phyloP scores from a whole-genome alignment of 768 basidiomycete species.

The Pulveroboletus frians region DNA sequence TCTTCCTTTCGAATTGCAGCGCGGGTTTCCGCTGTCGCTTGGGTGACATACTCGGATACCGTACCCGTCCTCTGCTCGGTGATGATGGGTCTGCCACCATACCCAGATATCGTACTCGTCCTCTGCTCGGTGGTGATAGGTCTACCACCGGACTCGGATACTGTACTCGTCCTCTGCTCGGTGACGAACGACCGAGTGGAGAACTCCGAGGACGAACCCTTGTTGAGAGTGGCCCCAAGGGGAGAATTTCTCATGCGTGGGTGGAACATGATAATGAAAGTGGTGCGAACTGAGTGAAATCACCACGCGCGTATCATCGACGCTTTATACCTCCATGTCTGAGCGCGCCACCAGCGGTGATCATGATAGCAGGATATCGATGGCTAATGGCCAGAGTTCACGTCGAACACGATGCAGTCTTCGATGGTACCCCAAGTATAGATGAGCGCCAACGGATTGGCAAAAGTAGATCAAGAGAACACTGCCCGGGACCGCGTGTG shows the following conservation, averaged over 20 bases:
- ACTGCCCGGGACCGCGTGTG: conserved; percentile 4
- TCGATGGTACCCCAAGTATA: conserved; percentile 4
- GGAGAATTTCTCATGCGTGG: conserved; percentile 11
- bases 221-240: neutral
- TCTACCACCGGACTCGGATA: conserved; percentile 16
- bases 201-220: conserved; percentile 8
- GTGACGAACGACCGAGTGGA: neutral
- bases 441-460: neutral
- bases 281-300: neutral
- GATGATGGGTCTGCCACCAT: conserved; percentile 9
- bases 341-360: neutral
- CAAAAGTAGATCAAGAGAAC: conserved; percentile 8
- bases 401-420: conserved; percentile 12
- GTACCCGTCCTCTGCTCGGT: too few species aligned
- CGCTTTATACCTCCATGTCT: conserved; percentile 12
- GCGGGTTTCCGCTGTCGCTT: conserved; percentile 7
- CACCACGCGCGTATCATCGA: neutral
- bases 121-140: neutral
- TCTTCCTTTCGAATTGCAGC: conserved; percentile 22
- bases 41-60: conserved; percentile 9
- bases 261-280: conserved; percentile 15
- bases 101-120: neutral
- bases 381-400: neutral
- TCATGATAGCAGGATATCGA: conserved; percentile 1
- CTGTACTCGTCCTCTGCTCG: conserved; percentile 15